Evolutionary conservation across 1,139 yeast genomes (phyloP).

Genomic region (Debaryomyces subglobosus): DNA sequence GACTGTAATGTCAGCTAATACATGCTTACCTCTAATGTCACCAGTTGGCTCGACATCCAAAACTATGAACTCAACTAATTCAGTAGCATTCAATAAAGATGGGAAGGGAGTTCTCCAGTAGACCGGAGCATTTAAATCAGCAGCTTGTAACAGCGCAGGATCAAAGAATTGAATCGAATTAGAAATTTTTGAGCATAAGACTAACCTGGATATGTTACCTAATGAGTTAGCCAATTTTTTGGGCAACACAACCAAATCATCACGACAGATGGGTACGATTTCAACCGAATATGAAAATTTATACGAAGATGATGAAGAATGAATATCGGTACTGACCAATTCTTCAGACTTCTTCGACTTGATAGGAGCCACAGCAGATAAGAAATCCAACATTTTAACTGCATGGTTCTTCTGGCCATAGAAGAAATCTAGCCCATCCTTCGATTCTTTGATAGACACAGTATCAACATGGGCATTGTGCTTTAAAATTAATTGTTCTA

Average conservation of each 20-base stretch:
- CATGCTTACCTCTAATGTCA: slow-evolving; percentile 74
- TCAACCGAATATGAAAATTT: slow-evolving; percentile 93
- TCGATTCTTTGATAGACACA: slow-evolving; percentile 86
- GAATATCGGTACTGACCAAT: slow-evolving; percentile 88
- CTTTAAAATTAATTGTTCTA: slow-evolving; percentile 91
- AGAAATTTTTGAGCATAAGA: slow-evolving; percentile 80
- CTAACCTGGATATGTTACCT: slow-evolving; percentile 84
- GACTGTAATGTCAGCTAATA: slow-evolving; percentile 87
- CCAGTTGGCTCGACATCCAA: slow-evolving; percentile 96
- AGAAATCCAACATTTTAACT: slow-evolving; percentile 87
- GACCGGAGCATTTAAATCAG: slow-evolving; percentile 73
- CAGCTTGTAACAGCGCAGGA: slow-evolving; percentile 76
- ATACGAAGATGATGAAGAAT: slow-evolving; percentile 83
- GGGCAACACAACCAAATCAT: slow-evolving; percentile 91
- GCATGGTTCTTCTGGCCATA: slow-evolving; percentile 91
- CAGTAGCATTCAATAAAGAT: slow-evolving; percentile 74
- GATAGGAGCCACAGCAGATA: slow-evolving; percentile 85
- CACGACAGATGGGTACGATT: slow-evolving; percentile 96
- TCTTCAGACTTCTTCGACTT: slow-evolving; percentile 86
- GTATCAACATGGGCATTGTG: slow-evolving; percentile 96
- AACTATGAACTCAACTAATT: slow-evolving; percentile 84
- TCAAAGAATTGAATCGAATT: slow-evolving; percentile 86
- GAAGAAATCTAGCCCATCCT: slow-evolving; percentile 94
- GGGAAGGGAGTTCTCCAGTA: slow-evolving; percentile 90
- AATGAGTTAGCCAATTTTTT: slow-evolving; percentile 78